A percentile compares a stretch with the other conserved stretches of the same genome.
Conservation (phyloP, 2,329 filamentous ascomycete genomes). For the Tolypocladium tundrense region DNA sequence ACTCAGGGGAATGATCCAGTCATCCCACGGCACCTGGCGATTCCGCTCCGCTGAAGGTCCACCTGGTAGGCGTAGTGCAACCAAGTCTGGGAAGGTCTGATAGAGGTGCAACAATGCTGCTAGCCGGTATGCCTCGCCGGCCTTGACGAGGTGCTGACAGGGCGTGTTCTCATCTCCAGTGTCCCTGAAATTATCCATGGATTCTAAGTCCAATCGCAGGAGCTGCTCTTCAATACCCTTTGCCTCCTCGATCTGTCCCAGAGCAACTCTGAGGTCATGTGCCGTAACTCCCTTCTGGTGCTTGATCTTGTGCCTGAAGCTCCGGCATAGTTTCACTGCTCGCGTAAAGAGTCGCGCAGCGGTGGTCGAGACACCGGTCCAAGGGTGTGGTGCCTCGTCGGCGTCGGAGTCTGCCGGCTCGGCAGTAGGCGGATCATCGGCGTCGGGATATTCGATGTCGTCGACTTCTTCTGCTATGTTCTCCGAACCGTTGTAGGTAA, state of each 20-base stretch:
- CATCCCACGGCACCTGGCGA: neutral
- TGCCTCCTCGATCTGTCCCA: neutral
- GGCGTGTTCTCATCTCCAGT: neutral
- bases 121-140: neutral
- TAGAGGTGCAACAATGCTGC: neutral
- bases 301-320: neutral
- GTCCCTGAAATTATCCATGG: neutral
- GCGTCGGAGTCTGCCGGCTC: neutral
- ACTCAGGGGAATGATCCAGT: neutral
- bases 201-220: neutral
- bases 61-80: neutral
- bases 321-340: neutral
- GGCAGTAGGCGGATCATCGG: neutral
- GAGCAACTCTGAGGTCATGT: neutral
- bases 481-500: neutral
- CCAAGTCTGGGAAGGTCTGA: neutral
- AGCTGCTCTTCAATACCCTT: neutral
- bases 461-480: neutral
- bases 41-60: neutral
- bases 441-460: neutral
- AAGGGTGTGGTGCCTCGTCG: neutral
- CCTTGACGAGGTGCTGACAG: neutral
- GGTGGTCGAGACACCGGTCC: neutral
- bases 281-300: neutral
- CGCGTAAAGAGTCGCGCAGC: neutral